Percentiles rank a stretch among this genome's conserved stretches.
Conservation (phyloP, 805 yeast species). For the Torulaspora gathmanii region DNA sequence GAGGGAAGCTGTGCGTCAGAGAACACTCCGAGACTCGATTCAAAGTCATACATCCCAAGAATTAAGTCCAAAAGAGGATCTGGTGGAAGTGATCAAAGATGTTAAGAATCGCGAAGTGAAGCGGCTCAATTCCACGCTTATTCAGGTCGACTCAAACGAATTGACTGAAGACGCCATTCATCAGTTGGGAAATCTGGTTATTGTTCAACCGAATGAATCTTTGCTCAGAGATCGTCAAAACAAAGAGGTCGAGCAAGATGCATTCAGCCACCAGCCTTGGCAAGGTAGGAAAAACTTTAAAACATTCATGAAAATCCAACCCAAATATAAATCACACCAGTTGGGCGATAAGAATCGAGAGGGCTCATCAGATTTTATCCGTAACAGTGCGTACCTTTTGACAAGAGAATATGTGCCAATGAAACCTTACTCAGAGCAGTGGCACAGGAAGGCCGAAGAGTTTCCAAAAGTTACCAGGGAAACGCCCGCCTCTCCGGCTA, state of each 20-base stretch:
- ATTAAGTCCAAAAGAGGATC: constrained; percentile 5
- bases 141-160: constrained; percentile 27
- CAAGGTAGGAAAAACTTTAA: constrained; percentile 40
- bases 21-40: constrained; percentile 4
- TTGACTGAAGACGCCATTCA: constrained; percentile 33
- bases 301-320: constrained; percentile 35
- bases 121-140: constrained; percentile 27
- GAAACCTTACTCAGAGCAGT: constrained; percentile 19
- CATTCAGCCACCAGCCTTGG: constrained; percentile 21
- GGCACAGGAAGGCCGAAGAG: constrained; percentile 3
- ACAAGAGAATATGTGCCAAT: constrained; percentile 36
- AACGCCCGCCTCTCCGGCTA: not conserved
- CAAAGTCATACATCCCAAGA: not conserved
- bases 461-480: not conserved
- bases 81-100: constrained; percentile 35
- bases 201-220: constrained; percentile 32
- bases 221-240: constrained; percentile 18
- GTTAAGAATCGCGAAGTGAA: constrained; percentile 32
- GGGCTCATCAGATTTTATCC: constrained; percentile 13
- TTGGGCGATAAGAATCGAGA: constrained; percentile 1
- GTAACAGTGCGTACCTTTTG: constrained; percentile 26
- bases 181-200: constrained; percentile 33
- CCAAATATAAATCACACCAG: constrained; percentile 14
- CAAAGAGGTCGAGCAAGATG: not conserved
- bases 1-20: constrained; percentile 1